Base-by-base conservation (phyloP, 2,329 filamentous ascomycete genomes). In the Talaromyces funiculosus region DNA sequence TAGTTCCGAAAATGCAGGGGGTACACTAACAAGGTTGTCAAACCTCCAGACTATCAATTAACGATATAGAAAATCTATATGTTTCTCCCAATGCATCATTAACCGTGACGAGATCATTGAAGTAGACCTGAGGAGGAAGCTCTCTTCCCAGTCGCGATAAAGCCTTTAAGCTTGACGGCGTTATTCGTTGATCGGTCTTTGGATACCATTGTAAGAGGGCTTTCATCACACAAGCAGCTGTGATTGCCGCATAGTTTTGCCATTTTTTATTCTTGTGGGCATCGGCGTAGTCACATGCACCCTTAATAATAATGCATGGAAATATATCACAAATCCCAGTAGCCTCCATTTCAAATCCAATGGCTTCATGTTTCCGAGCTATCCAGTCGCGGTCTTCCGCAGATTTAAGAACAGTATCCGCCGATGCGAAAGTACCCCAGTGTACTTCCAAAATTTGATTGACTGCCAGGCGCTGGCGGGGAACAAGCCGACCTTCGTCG, bases 261-360 rank as follows among this genome's bases (percentile, higher is more conserved):
- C 38, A 57, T 24, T 43, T 26, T 18, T 58, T 58, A 12, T 35
- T 26, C 22, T 58, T 58, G 31, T 58, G 26, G 8, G 31, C 49
- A 35, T 58, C 55, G 0, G 42, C 55, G 16, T 58, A 58, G 33
- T 51, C 55, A 9, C 55, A 47, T 26, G 33, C 55, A 3, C 42
- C 55, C 10, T 58, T 58, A 29, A 58, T 29, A 29, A 40, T 24
- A 5, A 57, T 14, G 16, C 31, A 38, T 3, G 47, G 47, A 2
- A 59, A 54, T 0, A 65, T 62, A 56, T 68, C 66, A 61, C 64
- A 67, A 22, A 65, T 26, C 3, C 68, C 69, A 4, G 66, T 66
- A 3, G 63, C 67, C 59, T 71, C 69, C 67, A 69, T 71, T 58
- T 71, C 69, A 20, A 71, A 68, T 31, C 63, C 67, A 12, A 66